Evolutionary conservation across 2,329 filamentous ascomycete genomes (phyloP).

Genomic region (Cercospora sp.): DNA sequence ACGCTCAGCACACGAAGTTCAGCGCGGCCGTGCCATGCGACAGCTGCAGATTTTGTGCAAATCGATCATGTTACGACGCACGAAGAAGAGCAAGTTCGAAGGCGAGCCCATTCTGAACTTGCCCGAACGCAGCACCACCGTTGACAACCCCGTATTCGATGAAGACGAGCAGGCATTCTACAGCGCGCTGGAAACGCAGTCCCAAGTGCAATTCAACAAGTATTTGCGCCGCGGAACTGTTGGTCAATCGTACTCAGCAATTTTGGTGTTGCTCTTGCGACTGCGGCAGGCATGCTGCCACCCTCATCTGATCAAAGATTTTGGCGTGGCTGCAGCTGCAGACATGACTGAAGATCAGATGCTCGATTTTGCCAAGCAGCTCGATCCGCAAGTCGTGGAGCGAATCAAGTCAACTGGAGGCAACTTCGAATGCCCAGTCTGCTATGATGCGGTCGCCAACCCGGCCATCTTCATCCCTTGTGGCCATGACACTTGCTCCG

Average conservation of each 20-base stretch:
- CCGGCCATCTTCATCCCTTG: constrained; percentile 79
- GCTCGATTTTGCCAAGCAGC: constrained; percentile 60
- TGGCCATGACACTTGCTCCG: constrained; percentile 75
- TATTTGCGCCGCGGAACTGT: constrained; percentile 70
- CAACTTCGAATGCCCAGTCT: constrained; percentile 76
- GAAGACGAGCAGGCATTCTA: constrained; percentile 68
- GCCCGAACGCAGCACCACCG: constrained; percentile 63
- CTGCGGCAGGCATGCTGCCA: constrained; percentile 82
- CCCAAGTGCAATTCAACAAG: constrained; percentile 71
- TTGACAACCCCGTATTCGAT: constrained; percentile 64
- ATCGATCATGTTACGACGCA: constrained; percentile 77
- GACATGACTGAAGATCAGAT: constrained; percentile 58
- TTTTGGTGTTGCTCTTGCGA: constrained; percentile 75
- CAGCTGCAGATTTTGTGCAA: constrained; percentile 74
- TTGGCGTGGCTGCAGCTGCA: constrained; percentile 54
- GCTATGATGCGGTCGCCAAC: constrained; percentile 72
- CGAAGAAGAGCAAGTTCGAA: constrained; percentile 75
- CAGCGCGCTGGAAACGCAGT: constrained; percentile 62
- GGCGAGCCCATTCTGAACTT: constrained; percentile 72
- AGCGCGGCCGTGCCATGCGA: constrained; percentile 58
- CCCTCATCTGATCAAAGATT: constrained; percentile 68
- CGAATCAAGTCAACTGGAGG: constrained; percentile 62
- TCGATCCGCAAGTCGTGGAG: constrained; percentile 62
- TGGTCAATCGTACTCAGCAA: constrained; percentile 72
- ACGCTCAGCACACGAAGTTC: constrained; percentile 42